These are phyloP conservation scores for Afroboletus lepidellus DNA, from an alignment of 1,284 basidiomycete species.

Conservation along the genomic window DNA sequence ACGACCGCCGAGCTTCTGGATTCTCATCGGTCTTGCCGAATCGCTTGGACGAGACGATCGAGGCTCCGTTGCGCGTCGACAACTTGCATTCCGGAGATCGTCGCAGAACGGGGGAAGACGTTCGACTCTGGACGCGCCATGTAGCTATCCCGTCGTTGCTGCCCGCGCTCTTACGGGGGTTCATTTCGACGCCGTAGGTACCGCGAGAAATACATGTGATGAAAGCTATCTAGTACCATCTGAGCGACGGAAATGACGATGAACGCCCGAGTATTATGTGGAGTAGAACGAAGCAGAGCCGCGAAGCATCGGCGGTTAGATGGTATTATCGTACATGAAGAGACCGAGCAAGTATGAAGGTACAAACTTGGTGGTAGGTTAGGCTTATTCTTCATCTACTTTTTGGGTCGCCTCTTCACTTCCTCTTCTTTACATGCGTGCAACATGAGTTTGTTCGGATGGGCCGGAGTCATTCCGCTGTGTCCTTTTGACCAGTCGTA, in stretches of 20 bases:
- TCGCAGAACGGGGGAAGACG: conserved; percentile 2
- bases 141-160: neutral
- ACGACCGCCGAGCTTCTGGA: neutral
- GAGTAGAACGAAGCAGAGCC: neutral
- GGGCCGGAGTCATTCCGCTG: conserved; percentile 77
- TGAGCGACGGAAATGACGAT: neutral
- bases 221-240: neutral
- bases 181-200: conserved; percentile 3
- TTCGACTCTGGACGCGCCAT: neutral
- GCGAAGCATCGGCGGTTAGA: neutral
- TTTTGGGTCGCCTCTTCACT: conserved; percentile 68
- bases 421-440: conserved; percentile 90
- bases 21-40: neutral
- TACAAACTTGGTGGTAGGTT: conserved; percentile 5
- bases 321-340: conserved; percentile 21
- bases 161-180: neutral
- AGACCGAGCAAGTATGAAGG: conserved; percentile 4
- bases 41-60: conserved; percentile 28
- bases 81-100: conserved; percentile 15
- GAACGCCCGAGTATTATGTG: neutral
- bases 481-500: conserved; percentile 93
- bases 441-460: conserved; percentile 85
- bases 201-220: neutral
- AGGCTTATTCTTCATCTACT: conserved; percentile 32
- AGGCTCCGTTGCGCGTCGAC: conserved; percentile 26